Evolutionary conservation across 371 early-diverging fungal genomes (phyloP), one percentile per base, ranked within the genome.

Genomic region (Dinochytrium kinnereticum): DNA sequence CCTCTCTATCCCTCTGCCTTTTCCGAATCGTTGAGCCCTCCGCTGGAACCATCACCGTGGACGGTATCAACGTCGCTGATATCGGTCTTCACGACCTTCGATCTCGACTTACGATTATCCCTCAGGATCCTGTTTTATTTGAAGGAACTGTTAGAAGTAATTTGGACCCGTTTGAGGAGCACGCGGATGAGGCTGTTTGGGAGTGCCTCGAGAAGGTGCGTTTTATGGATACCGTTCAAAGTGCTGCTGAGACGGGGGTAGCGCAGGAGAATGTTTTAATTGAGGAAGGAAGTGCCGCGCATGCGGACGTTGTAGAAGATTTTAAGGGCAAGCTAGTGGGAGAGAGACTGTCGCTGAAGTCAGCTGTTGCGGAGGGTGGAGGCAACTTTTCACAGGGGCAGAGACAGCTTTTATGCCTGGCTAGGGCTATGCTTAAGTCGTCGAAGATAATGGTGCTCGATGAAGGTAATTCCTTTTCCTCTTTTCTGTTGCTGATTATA

Each of bases 41-140:
- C 3, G 68, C 44, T 19, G 90, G 90, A 59, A 81, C 90, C 36
- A 94, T 95, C 59, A 64, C 79, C 0, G 86, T 95, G 34, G 95
- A 95, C 69, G 94, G 77, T 3, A 55, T 84, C 31, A 79, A 80
- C 59, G 77, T 80, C 38, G 0, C 24, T 15, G 51, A 57, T 30
- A 64, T 84, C n/a, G 82, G 81, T 0, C 53, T 82, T 15, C 71
- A 66, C 28, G 82, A 81, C 57, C 68, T 84, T 34, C 68, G 82
- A 1, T 81, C 85, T 10, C 26, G 70, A 21, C 55, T 81, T 15
- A 82, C 81, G 1, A 81, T 81, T 38, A 80, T 91, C 65, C 86
- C 87, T 5, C 90, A 88, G 65, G 71, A 84, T 37, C 82, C 82
- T 21, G 79, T 82, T 19, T 71, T 85, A 26, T 84, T 85, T 57